Conservation (phyloP, 2,329 filamentous ascomycete genomes). For the Neofusicoccum laricinum region DNA sequence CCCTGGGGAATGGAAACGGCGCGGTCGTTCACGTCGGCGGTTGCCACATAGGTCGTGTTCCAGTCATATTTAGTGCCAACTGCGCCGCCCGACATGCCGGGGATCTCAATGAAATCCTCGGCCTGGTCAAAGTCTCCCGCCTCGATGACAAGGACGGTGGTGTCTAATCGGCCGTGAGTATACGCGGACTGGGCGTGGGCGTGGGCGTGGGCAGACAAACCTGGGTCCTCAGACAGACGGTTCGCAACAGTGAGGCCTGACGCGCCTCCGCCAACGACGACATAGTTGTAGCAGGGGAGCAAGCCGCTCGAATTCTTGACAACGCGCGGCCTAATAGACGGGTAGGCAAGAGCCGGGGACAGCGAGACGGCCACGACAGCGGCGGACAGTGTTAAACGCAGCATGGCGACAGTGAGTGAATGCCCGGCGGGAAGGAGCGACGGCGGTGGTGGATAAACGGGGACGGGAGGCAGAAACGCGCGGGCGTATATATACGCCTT, state of each 20-base stretch:
- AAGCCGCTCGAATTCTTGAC: background rate
- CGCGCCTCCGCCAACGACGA: conserved; percentile 21
- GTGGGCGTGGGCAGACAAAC: background rate
- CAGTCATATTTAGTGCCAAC: conserved; percentile 1
- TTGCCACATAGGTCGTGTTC: background rate
- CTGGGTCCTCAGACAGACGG: conserved; percentile 26
- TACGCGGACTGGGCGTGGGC: no score
- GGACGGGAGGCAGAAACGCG: background rate
- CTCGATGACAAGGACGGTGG: conserved; percentile 22
- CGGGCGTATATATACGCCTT: background rate
- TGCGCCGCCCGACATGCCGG: conserved; percentile 1
- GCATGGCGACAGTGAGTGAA: background rate
- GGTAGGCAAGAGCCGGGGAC: background rate
- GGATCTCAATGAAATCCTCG: conserved; percentile 24
- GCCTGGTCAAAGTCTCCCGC: conserved; percentile 29
- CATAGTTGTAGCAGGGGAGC: conserved; percentile 2
- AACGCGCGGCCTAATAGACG: background rate
- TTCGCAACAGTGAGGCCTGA: conserved; percentile 20
- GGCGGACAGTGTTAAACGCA: background rate
- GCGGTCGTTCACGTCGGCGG: conserved; percentile 9
- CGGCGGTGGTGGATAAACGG: background rate
- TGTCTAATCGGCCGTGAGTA: background rate
- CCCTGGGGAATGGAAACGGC: background rate
- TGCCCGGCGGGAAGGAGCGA: background rate
- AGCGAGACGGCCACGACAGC: background rate